These are phyloP conservation scores for Suillus bovinus DNA, from an alignment of 768 basidiomycete genomes.

Conservation along the genomic window DNA sequence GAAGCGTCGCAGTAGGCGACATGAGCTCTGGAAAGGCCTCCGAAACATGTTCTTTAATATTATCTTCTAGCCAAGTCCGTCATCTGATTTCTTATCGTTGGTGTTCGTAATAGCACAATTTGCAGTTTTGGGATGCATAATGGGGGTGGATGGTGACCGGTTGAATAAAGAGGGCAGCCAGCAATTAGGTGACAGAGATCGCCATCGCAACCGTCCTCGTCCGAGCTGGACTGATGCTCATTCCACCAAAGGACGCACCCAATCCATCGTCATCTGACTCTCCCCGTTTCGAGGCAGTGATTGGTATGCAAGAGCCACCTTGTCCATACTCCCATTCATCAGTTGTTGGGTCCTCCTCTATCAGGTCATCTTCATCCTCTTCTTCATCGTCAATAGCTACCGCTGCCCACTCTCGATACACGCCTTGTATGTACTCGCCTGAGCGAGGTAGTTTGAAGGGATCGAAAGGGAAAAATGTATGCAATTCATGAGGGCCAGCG, in stretches of 20 bases:
- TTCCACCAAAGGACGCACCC: constrained; percentile 69
- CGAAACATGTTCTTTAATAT: constrained; percentile 5
- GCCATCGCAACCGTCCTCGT: constrained; percentile 21
- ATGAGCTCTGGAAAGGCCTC: constrained; percentile 6
- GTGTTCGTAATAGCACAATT: not conserved
- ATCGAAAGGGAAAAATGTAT: constrained; percentile 98
- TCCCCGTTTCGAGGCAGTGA: constrained; percentile 20
- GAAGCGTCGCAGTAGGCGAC: constrained; percentile 5
- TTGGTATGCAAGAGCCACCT: constrained; percentile 24
- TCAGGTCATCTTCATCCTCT: constrained; percentile 60
- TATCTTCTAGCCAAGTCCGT: not conserved
- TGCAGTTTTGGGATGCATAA: not conserved
- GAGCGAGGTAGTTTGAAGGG: constrained; percentile 90
- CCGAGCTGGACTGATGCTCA: constrained; percentile 78
- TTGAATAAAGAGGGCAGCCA: not conserved
- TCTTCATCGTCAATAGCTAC: constrained; percentile 74
- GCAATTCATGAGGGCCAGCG: constrained; percentile 65
- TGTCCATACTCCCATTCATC: constrained; percentile 20
- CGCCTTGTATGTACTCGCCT: constrained; percentile 68
- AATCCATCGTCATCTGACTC: constrained; percentile 49
- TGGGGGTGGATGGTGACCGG: not conserved
- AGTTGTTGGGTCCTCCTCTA: constrained; percentile 24
- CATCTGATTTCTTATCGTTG: not conserved
- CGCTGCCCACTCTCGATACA: constrained; percentile 89
- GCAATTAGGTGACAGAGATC: not conserved